Evolutionary conservation across 2,329 filamentous ascomycete genomes (phyloP), one percentile per base, ranked within the genome.

Genomic region (Aureobasidium leucospermi): DNA sequence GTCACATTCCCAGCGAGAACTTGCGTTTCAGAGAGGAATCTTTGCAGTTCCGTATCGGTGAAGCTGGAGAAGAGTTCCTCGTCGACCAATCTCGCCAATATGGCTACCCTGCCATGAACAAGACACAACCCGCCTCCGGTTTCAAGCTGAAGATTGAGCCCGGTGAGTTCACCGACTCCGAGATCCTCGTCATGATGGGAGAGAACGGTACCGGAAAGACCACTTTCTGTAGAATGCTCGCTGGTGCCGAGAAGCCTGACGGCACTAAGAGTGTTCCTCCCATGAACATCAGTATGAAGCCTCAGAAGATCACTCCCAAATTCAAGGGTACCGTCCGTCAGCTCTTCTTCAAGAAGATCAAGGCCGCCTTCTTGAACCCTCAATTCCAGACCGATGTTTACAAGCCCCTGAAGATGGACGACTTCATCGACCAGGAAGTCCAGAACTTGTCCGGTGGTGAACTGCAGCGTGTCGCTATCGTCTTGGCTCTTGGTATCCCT

Each of bases 361-460:
- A 96, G 83, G 86, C 91, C 63, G 87, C 93, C 39, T 99, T 99
- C 84, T 76, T 99, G 68, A 94, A 87, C 67, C 94, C 94, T 32
- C 94, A 99, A 76, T 99, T 99, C 83, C 94, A 99, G 81, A 99
- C 94, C 13, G 94, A 99, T 74, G 95, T 99, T 60, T 95, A 97
- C 79, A 97, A 97, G 81, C 94, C 95, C n/a, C 84, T 99, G 63
- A 96, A 96, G 80, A 86, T 99, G 63, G 94, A 99, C 56, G 94
- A 97, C 73, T 99, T 99, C 76, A 97, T 99, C 71, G 94, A 99
- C 73, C 94, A 99, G 76, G 95, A 99, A 79, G 94, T 99, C 67
- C 96, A 96, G 81, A 96, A 97, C 76, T 79, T 99, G 73, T 99
- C 94, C 59, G 94, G 94, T 83, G 94, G 94, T 89, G 94, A 99